phyloP scores from a whole-genome alignment of 1,284 basidiomycete species.

The Cryptococcus maquisensis region DNA sequence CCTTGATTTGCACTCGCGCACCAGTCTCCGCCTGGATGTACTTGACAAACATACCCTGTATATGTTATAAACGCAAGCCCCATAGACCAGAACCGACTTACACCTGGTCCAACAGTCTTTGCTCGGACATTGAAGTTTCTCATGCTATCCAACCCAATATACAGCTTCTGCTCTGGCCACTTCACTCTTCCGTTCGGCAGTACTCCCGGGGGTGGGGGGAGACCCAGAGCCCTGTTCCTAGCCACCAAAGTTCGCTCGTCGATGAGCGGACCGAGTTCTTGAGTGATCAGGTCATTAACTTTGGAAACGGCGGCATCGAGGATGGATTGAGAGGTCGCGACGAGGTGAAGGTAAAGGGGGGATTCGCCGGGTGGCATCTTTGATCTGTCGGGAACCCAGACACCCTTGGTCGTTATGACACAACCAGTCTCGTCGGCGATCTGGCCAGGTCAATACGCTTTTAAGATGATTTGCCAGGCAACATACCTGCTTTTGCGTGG shows the following conservation, averaged over 20 bases:
- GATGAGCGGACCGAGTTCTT: slow-evolving; percentile 82
- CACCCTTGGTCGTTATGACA: slow-evolving; percentile 82
- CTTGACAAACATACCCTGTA: slow-evolving; percentile 91
- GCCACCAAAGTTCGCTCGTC: slow-evolving; percentile 64
- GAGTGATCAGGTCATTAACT: slow-evolving; percentile 76
- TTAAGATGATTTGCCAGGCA: background rate
- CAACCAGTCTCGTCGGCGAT: slow-evolving; percentile 86
- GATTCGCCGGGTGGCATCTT: slow-evolving; percentile 89
- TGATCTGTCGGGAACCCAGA: slow-evolving; percentile 86
- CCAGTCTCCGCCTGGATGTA: slow-evolving; percentile 96
- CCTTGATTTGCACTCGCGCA: slow-evolving; percentile 97
- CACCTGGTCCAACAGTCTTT: slow-evolving; percentile 92
- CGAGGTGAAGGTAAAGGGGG: slow-evolving; percentile 89
- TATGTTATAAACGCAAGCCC: slow-evolving; percentile 1
- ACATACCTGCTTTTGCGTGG: slow-evolving; percentile 83
- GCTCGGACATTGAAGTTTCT: slow-evolving; percentile 96
- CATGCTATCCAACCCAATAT: slow-evolving; percentile 79
- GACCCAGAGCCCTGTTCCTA: slow-evolving; percentile 43
- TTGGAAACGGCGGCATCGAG: slow-evolving; percentile 76
- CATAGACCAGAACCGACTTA: slow-evolving; percentile 46
- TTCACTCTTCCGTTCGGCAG: slow-evolving; percentile 57
- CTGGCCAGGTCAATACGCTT: slow-evolving; percentile 49
- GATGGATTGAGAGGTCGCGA: slow-evolving; percentile 72
- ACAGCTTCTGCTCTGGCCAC: slow-evolving; percentile 93
- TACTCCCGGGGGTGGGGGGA: slow-evolving; percentile 28